Percentiles rank a stretch among this genome's conserved stretches.
These are phyloP conservation scores for Tulasnella sp. DNA, from an alignment of 768 basidiomycete genomes.

Conservation along the genomic window DNA sequence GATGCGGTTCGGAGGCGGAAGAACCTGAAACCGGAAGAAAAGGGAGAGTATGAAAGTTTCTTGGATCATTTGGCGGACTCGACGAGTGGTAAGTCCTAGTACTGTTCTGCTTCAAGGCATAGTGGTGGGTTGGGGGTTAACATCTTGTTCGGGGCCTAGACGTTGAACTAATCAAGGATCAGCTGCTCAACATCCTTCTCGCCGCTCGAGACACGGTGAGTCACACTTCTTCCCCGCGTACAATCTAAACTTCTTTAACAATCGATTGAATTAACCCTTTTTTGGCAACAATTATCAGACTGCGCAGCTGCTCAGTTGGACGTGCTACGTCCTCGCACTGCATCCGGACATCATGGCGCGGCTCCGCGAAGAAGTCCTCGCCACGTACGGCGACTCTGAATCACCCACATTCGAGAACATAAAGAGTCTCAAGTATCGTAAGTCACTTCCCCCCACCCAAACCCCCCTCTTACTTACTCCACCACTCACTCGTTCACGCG, in stretches of 20 bases:
- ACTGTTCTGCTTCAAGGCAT: not conserved
- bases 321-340: constrained; percentile 22
- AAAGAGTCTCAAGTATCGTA: constrained; percentile 19
- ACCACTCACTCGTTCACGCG: not conserved
- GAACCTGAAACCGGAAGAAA: not conserved
- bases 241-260: no score
- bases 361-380: constrained; percentile 32
- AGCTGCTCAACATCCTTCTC: constrained; percentile 28
- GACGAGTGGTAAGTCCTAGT: not conserved
- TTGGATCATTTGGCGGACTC: constrained; percentile 26
- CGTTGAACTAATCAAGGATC: not conserved
- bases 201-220: constrained; percentile 28
- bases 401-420: constrained; percentile 16
- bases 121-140: no score
- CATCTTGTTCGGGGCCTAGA: not conserved
- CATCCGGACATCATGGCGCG: constrained; percentile 22
- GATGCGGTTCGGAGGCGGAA: constrained; percentile 18
- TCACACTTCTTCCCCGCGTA: not conserved
- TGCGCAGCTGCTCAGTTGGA: constrained; percentile 25
- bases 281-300: no score
- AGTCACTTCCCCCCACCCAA: no score
- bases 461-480: no score
- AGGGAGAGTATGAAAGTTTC: constrained; percentile 16
- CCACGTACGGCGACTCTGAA: not conserved
- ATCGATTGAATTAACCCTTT: no score